Base-by-base conservation (phyloP, 2,329 filamentous ascomycete genomes). In the Grosmannia serpens region DNA sequence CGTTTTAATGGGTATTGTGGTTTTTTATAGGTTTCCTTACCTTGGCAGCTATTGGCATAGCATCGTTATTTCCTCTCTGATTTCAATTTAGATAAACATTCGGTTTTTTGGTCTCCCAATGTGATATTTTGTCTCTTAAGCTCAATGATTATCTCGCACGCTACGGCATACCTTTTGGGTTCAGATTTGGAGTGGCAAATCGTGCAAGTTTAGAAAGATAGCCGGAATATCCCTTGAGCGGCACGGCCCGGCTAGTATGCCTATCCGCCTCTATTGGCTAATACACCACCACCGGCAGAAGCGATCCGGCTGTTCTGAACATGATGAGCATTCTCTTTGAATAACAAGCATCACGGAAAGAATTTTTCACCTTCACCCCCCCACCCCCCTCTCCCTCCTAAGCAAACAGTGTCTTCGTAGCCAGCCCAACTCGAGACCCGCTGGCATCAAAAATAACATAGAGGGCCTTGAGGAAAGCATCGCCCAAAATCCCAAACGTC, bases 401-500 rank as follows among this genome's bases (percentile, higher is more conserved):
- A 24, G 60, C 61, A 35, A 66, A 58, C 44, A 77, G 65, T 15
- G 65, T 59, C 69, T 79, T 79, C 61, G 71, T 71, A 53, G 75
- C 76, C 60, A 79, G 73, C 1, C 76, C 76, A 31, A 82, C 67
- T 53, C 71, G 70, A 59, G 73, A 71, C 6, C 73, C 72, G 24
- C 68, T 71, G 7, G 76, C 70, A 67, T 90, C 86, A 69, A 89
- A 90, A 53, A 89, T 82, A 33, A 86, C 83, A 67, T 87, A 91
- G 62, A 88, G 76, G 58, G 81, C 81, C 81, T 94, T 94, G 64
- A 94, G 78, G 74, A 91, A 89, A 58, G 88, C 77, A 61, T 91
- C 88, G 11, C 89, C 89, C 58, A 91, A 81, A 67, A 95, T 89
- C 58, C 78, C 82, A 62, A 85, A 77, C 27, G 66, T 67, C 20